Evolutionary conservation across 1,139 yeast genomes (phyloP).

Genomic region (Saccharomyces hybrid): DNA sequence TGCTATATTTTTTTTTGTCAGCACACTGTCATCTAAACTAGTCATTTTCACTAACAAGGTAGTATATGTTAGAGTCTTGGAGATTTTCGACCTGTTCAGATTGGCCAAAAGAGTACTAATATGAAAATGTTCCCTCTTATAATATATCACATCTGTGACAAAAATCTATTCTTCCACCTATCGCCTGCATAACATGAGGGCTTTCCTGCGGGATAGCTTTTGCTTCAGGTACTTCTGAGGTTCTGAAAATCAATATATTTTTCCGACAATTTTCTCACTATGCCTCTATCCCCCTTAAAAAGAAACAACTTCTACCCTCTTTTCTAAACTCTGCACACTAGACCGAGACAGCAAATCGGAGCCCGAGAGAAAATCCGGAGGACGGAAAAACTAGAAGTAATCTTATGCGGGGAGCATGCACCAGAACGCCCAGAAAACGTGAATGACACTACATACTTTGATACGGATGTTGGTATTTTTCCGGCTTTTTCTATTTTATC

Average conservation of each 20-base stretch:
- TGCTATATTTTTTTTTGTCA: constrained; percentile 25
- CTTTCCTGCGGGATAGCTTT: neutral
- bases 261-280: neutral
- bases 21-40: constrained; percentile 26
- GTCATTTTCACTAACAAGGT: constrained; percentile 11
- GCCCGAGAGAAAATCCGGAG: neutral
- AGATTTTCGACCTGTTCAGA: neutral
- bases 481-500: neutral
- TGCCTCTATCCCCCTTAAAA: neutral
- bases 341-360: neutral
- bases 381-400: neutral
- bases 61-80: neutral
- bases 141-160: neutral
- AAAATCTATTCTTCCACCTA: neutral
- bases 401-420: neutral
- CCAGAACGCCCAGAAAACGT: neutral
- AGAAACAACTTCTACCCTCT: neutral
- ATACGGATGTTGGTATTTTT: neutral
- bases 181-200: neutral
- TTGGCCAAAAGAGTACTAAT: neutral
- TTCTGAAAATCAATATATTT: neutral
- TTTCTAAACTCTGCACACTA: neutral
- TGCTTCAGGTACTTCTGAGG: neutral
- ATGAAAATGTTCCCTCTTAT: neutral
- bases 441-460: neutral